Evolutionary conservation across 1,284 basidiomycete species (phyloP), one percentile per base, ranked within the genome.

Genomic region (Puccinia horiana): DNA sequence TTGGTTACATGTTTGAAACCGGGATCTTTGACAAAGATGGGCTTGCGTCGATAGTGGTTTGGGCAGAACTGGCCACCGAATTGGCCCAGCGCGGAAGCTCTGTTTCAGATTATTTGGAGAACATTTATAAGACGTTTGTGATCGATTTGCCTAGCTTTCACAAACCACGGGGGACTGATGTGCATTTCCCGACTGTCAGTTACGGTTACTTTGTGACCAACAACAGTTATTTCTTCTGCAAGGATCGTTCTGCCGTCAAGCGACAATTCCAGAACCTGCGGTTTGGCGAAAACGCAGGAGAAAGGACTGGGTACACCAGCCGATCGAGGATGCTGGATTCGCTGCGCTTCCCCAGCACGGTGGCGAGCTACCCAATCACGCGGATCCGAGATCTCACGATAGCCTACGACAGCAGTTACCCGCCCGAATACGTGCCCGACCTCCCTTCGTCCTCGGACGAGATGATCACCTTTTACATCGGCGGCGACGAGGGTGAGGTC

Each of bases 1-100:
- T 95, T 26, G 86, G 93, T 0, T 95, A 90, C 85, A 94, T 94
- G 93, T 91, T 93, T 85, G 92, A 92, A 18, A 88, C 89, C 9
- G 88, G 91, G 65, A 90, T 94, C 83, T 89, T 92, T 44, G 94
- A 95, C 85, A 95, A 95, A 85, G 93, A 95, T 85, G 93, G 93
- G 2, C 83, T 86, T 56, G 85, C 85, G 11, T 84, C 86, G 0
- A 77, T 86, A 91, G 88, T 91, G 29, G 87, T 89, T 80, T 94
- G 94, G 85, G 91, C 90, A 3, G 91, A 93, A 85, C 87, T 94
- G 29, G 91, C 90, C 9, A 88, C 88, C 9, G 86, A 88, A 8
- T 87, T 93, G 32, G 88, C 88, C 16, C 82, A 83, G 23, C 87
- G 90, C 83, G 91, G 91, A 0, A 89, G 89, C 84, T 91, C 90